Percentiles rank a stretch among this genome's conserved stretches.
phyloP scores from a whole-genome alignment of 768 basidiomycete genomes.

The Termitomyces sp. region DNA sequence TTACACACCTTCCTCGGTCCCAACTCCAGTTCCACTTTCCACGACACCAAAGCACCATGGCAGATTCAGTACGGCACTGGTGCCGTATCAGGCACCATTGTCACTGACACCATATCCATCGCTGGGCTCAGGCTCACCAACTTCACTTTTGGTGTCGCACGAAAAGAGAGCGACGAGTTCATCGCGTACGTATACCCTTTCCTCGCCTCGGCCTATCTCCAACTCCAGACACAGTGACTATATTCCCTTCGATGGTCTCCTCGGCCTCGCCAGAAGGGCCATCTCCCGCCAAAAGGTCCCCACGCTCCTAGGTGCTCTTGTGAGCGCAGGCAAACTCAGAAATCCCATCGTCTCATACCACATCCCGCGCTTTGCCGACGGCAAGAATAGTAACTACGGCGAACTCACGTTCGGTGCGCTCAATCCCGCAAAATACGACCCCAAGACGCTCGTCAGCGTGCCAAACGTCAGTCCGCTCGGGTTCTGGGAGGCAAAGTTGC shows the following conservation, averaged over 20 bases:
- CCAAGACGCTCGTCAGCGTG: conserved; percentile 39
- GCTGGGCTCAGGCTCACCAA: conserved; percentile 46
- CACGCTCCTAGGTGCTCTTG: conserved; percentile 56
- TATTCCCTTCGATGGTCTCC: conserved; percentile 50
- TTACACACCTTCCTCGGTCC: conserved; percentile 46
- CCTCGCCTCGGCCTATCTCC: background rate
- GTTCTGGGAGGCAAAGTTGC: conserved; percentile 54
- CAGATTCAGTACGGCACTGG: conserved; percentile 50
- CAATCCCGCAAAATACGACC: conserved; percentile 46
- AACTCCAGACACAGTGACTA: conserved; percentile 13
- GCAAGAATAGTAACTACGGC: conserved; percentile 36
- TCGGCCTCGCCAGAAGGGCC: conserved; percentile 34
- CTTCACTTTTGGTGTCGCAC: conserved; percentile 61
- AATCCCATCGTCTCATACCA: conserved; percentile 62
- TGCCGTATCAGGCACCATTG: conserved; percentile 48
- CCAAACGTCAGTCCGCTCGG: conserved; percentile 37
- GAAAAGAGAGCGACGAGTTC: conserved; percentile 49
- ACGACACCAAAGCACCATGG: conserved; percentile 40
- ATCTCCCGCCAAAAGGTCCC: conserved; percentile 48
- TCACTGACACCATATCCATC: conserved; percentile 51
- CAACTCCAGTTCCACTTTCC: conserved; percentile 51
- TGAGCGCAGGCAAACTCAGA: conserved; percentile 37
- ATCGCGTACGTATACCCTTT: conserved; percentile 21
- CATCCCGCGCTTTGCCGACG: conserved; percentile 52
- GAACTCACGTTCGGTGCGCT: conserved; percentile 62